Base-by-base conservation (phyloP, 441 rosid species). In the Breynia disticha region DNA sequence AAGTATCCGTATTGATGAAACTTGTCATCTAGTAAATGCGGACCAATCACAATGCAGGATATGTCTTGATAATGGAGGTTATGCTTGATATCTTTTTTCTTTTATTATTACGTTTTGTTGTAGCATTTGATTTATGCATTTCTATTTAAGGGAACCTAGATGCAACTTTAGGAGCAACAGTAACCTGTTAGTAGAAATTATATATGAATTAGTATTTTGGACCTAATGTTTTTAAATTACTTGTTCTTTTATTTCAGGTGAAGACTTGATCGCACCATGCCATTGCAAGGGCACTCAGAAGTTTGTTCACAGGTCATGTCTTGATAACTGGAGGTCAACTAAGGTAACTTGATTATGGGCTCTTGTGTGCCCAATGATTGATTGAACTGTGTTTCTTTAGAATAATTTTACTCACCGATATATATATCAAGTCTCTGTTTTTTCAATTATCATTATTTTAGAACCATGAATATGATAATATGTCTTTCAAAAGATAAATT, bases 201-300 rank as follows among this genome's bases (percentile, higher is more conserved):
- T 1, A 9, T 37, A 37, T 43, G 38, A 19, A 2, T 43, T 47
- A 22, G 37, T 4, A 11, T 16, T 45, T 57, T 48, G 49, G 7
- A 18, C 55, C 16, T 61, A 45, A 52, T 52, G 57, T 14, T 39
- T 15, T 60, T 61, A 38, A 56, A 58, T 32, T 62, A 19, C 50
- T 28, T 48, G 16, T 43, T 56, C 24, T 2, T 61, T 64, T 59
- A 14, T 67, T 76, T 61, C 69, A 94, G 99, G 99, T 37, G 94
- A 85, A 47, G 95, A 90, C 79, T 63, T 94, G 76, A 94, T 94
- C 64, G 86, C 94, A 38, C 99, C 99, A 5, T 94, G 99, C 64
- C 86, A 87, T 70, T 94, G 99, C 79, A 90, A 77, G 72, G 99
- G 99, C 66, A 94, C 99, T 69, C 97, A 94, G 62, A 94, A 87